Conservation (phyloP, 2,329 filamentous ascomycete genomes). For the Hansfordia pulvinata region DNA sequence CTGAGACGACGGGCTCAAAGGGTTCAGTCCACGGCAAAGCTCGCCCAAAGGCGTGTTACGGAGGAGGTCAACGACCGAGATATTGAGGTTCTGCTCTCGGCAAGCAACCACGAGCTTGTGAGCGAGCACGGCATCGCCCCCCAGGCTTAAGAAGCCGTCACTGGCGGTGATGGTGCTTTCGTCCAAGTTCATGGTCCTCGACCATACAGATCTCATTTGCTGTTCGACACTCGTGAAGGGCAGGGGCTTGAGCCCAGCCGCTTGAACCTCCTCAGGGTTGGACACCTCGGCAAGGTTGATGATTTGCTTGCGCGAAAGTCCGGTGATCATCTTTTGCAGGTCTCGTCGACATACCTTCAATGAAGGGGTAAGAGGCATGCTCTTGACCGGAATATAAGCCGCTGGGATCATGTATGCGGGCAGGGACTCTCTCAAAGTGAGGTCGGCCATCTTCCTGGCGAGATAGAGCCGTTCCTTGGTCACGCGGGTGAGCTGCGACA, state of each 20-base stretch:
- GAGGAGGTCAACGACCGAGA: slow-evolving; percentile 29
- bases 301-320: slow-evolving; percentile 27
- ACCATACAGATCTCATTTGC: slow-evolving; percentile 33
- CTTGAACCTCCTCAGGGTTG: slow-evolving; percentile 21
- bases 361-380: slow-evolving; percentile 32
- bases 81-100: slow-evolving; percentile 24
- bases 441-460: slow-evolving; percentile 28
- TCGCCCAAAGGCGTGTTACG: slow-evolving; percentile 26
- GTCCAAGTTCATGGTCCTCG: slow-evolving; percentile 24
- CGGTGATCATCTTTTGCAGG: slow-evolving; percentile 28
- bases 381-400: slow-evolving; percentile 32
- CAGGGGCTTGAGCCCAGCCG: slow-evolving; percentile 26
- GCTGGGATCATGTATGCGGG: slow-evolving; percentile 29
- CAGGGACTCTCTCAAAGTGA: slow-evolving; percentile 22
- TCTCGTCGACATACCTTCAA: slow-evolving; percentile 35
- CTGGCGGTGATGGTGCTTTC: slow-evolving; percentile 24
- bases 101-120: slow-evolving; percentile 28
- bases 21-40: slow-evolving; percentile 24
- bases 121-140: slow-evolving; percentile 31
- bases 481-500: slow-evolving; percentile 21
- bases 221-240: slow-evolving; percentile 33
- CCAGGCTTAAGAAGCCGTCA: slow-evolving; percentile 30
- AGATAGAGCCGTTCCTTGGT: slow-evolving; percentile 29
- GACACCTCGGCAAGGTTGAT: slow-evolving; percentile 23
- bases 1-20: too few species aligned